Evolutionary conservation across 208 protist species (phyloP).

Genomic region (Wallacemonas rigidus): DNA sequence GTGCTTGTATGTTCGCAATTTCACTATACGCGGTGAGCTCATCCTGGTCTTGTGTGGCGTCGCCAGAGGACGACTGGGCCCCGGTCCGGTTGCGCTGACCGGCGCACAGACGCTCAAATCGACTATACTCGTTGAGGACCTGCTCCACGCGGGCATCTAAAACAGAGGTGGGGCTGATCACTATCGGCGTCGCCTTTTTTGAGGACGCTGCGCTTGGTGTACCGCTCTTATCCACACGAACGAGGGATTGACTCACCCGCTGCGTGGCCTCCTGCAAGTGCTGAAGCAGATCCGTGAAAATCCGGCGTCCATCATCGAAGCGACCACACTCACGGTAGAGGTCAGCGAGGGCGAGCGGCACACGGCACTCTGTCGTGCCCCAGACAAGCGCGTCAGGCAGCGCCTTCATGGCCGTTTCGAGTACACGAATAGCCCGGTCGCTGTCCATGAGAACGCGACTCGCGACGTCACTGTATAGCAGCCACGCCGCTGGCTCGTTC

Average conservation of each 20-base stretch:
- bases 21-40: conserved; percentile 17
- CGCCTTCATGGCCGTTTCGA: conserved; percentile 69
- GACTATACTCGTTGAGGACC: conserved; percentile 62
- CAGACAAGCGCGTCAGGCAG: conserved; percentile 59
- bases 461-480: conserved; percentile 92
- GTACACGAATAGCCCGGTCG: conserved; percentile 56
- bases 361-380: conserved; percentile 46
- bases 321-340: conserved; percentile 32
- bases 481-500: conserved; percentile 78
- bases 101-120: conserved; percentile 64
- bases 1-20: conserved; percentile 31
- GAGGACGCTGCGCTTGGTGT: neutral
- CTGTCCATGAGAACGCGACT: conserved; percentile 54
- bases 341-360: conserved; percentile 75
- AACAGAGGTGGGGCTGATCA: conserved; percentile 1
- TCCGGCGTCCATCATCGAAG: conserved; percentile 41
- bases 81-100: conserved; percentile 18
- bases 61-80: neutral
- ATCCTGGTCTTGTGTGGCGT: neutral
- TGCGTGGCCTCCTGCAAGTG: conserved; percentile 29
- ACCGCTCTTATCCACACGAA: neutral
- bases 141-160: conserved; percentile 36
- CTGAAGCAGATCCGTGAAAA: conserved; percentile 60
- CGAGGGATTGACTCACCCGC: conserved; percentile 9
- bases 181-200: conserved; percentile 11